Base-by-base conservation (phyloP, 345 rosid species). In the Hevea brasiliensis region DNA sequence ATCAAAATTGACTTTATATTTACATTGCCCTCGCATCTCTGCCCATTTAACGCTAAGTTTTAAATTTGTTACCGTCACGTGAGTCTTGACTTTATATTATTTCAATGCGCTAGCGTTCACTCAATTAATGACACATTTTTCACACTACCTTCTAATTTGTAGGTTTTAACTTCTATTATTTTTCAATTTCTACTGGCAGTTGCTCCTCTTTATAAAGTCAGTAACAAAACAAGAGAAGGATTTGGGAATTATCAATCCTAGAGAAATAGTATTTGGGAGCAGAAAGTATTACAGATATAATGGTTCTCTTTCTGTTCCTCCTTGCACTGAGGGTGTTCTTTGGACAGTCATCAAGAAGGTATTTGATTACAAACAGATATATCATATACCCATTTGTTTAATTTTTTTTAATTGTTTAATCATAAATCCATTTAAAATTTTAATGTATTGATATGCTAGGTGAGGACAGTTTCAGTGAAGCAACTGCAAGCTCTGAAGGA, bases 291-390 rank as follows among this genome's bases (percentile, higher is more conserved):
- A 80, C 79, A 80, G 96, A 85, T 90, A 90, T 57, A 67, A 81
- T 2, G 97, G 96, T 12, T 90, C 94, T 23, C 85, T 90, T n/a
- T 86, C 96, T 4, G 56, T 45, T 77, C 92, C 97, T 79, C 93
- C 94, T 1, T 90, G 97, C 79, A 88, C 87, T 0, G 90, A 92
- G 81, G 96, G 93, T 7, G 87, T 88, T 54, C 51, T 87, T 65
- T 92, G 97, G 97, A 92, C 91, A 9, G 53, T 90, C 23, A 66
- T 77, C 23, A 75, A 80, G 48, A 83, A 71, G 90, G 95, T 88
- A 0, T 13, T 67, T 8, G 6, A 26, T n/a, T n/a, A n/a, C n/a
- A n/a, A n/a, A n/a, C n/a, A n/a, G n/a, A n/a, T n/a, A n/a, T n/a
- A n/a, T n/a, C n/a, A n/a, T n/a, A n/a, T n/a, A n/a, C n/a, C n/a